Evolutionary conservation across 805 yeast genomes (phyloP), one percentile per base, ranked within the genome.

Genomic region (Spathaspora passalidarum): DNA sequence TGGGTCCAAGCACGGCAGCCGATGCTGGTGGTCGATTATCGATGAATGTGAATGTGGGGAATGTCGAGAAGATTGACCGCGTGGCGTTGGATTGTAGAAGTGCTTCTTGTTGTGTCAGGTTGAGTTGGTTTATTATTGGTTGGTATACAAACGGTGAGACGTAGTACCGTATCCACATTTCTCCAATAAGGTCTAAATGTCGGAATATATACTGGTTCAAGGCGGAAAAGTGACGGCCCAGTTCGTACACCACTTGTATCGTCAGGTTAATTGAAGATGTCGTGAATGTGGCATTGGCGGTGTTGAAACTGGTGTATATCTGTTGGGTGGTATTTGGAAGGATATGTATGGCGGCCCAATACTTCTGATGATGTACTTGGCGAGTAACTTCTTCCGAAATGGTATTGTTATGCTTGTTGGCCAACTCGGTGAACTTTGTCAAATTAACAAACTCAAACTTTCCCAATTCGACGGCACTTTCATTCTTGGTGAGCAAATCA

Each of bases 151-250:
- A 37, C 2, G 52, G 56, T 9, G 53, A 39, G 3, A 56, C 61
- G 40, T 57, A 61, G 29, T 46, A 36, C 40, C 49, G 38, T 26
- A 56, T 25, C 71, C 71, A 66, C 5, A 44, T 35, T 26, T 47
- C 46, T 38, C 51, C 54, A 8, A 58, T 36, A 14, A 17, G 14
- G 14, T 50, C 47, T n/a, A 64, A 14, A 46, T 60, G 57, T 35
- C 54, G 57, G 32, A 52, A 48, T 45, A 65, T 54, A 47, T 64
- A 64, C 46, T 63, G 68, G 25, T 56, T 56, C 45, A 65, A 52
- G 1, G 68, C 68, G 4, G 65, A 57, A 47, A 43, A 63, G 44
- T 63, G 68, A 35, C 69, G 41, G 1, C 68, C 69, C 2, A 59
- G 48, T 49, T 62, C 62, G 49, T 59, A 66, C 21, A 56, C 46